A percentile compares a stretch with the other conserved stretches of the same genome.
These are phyloP conservation scores for Paraphaeosphaeria sporulosa DNA, from an alignment of 2,329 filamentous ascomycete species.

Conservation along the genomic window DNA sequence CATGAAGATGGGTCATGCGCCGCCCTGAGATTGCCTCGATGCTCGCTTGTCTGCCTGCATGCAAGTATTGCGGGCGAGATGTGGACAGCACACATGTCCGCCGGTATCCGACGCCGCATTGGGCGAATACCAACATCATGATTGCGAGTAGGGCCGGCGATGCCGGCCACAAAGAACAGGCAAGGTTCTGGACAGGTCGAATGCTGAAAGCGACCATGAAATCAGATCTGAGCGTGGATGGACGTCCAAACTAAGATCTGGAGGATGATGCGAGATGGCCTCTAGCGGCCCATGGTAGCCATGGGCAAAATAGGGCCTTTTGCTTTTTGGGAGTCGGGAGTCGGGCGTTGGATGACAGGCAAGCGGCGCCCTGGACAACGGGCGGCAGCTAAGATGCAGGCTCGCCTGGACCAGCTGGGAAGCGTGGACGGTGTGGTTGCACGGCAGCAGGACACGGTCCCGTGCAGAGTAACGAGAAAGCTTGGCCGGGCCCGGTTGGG, in stretches of 20 bases:
- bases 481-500: conserved; percentile 25
- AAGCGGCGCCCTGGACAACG: conserved; percentile 34
- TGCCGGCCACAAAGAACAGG: neutral
- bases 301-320: conserved; percentile 13
- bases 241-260: conserved; percentile 31
- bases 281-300: conserved; percentile 32
- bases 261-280: conserved; percentile 33
- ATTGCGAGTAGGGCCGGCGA: neutral
- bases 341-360: conserved; percentile 19
- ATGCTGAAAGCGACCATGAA: neutral
- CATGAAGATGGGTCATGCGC: conserved; percentile 19
- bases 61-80: conserved; percentile 6
- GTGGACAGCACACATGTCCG: conserved; percentile 8
- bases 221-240: neutral
- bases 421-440: conserved; percentile 42
- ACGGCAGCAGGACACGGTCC: conserved; percentile 39
- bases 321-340: conserved; percentile 15
- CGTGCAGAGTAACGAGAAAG: conserved; percentile 24
- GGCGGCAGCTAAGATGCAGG: conserved; percentile 47
- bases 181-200: neutral
- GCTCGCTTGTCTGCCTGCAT: conserved; percentile 8
- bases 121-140: conserved; percentile 6
- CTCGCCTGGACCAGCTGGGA: conserved; percentile 20
- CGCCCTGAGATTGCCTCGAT: conserved; percentile 4
- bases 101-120: conserved; percentile 17